phyloP scores from a whole-genome alignment of 495 filamentous ascomycete species.

The Daldinia concentrica region DNA sequence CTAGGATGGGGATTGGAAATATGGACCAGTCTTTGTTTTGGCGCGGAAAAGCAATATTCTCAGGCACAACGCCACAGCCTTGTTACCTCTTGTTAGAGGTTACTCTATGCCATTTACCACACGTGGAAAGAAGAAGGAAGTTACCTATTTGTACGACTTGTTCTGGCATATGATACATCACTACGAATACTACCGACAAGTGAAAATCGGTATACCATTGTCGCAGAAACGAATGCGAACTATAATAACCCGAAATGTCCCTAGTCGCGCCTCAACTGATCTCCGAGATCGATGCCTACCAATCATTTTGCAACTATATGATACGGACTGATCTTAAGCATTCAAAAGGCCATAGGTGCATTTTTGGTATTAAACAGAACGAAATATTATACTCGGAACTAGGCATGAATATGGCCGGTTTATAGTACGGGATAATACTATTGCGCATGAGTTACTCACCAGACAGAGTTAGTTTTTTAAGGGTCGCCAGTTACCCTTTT shows the following conservation, averaged over 20 bases:
- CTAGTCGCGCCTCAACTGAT: neutral
- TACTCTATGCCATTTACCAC: too few relatives aligned
- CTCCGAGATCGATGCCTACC: neutral
- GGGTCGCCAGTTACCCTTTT: neutral
- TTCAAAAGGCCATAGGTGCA: neutral
- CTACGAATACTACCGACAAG: neutral
- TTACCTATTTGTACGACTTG: neutral
- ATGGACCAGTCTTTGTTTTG: neutral
- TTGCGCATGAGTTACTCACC: neutral
- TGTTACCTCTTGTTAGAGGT: neutral
- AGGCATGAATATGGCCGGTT: neutral
- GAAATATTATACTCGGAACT: slow-evolving; percentile 4
- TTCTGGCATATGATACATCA: neutral
- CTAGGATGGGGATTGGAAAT: neutral
- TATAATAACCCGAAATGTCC: neutral
- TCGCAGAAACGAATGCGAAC: neutral
- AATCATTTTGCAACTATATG: neutral
- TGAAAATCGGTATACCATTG: neutral
- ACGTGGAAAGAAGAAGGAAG: neutral
- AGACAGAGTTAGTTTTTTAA: neutral
- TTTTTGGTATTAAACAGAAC: neutral
- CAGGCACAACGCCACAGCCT: neutral
- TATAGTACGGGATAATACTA: slow-evolving; percentile 1
- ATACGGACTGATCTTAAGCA: neutral
- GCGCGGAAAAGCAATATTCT: slow-evolving; percentile 6